Conservation (phyloP, 2,329 filamentous ascomycete species). For the Alternaria dauci region DNA sequence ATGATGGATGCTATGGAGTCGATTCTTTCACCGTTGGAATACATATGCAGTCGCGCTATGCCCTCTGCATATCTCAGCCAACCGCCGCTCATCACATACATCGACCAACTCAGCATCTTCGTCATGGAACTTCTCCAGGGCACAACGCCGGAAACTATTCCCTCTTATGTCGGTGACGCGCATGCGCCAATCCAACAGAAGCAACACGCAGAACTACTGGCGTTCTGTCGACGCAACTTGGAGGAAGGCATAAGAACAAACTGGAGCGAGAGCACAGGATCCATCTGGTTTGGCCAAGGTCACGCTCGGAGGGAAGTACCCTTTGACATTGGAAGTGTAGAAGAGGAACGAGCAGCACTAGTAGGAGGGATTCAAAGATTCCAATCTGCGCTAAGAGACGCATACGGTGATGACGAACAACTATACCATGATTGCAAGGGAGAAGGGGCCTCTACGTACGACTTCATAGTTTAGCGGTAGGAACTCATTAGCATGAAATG, state of each 20-base stretch:
- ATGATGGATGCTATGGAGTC: constrained; percentile 55
- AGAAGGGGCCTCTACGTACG: constrained; percentile 5
- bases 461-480: constrained; percentile 26
- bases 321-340: constrained; percentile 45
- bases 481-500: constrained; percentile 29
- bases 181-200: not conserved
- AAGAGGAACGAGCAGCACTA: constrained; percentile 40
- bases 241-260: constrained; percentile 54
- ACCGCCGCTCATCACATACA: constrained; percentile 48
- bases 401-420: constrained; percentile 8
- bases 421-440: not conserved
- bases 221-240: constrained; percentile 53
- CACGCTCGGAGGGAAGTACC: constrained; percentile 56
- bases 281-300: constrained; percentile 59
- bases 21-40: constrained; percentile 56
- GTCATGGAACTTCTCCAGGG: constrained; percentile 36
- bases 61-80: constrained; percentile 6
- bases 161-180: constrained; percentile 26
- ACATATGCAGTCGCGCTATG: constrained; percentile 51
- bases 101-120: constrained; percentile 53
- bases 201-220: constrained; percentile 23
- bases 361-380: not conserved
- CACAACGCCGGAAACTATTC: constrained; percentile 23
- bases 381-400: not conserved
- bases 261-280: constrained; percentile 52